Conservation (phyloP, 1,139 yeast genomes). For the Pichia sp. region DNA sequence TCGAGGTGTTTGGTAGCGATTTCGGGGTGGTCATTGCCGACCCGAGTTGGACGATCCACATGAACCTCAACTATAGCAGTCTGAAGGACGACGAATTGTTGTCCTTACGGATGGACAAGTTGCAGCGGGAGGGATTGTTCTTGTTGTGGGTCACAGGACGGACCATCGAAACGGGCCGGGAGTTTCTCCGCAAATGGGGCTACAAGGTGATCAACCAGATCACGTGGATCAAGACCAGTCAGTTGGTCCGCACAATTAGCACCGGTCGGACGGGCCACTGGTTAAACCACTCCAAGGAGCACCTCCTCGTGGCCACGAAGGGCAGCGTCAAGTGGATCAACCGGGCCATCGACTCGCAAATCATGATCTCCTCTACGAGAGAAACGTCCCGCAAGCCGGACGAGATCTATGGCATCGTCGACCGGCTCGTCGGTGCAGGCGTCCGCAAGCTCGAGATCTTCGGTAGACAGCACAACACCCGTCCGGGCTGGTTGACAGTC, state of each 20-base stretch:
- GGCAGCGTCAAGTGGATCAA: slow-evolving; percentile 78
- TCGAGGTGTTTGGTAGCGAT: slow-evolving; percentile 61
- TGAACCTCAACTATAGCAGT: slow-evolving; percentile 75
- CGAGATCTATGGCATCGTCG: slow-evolving; percentile 80
- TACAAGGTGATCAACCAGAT: slow-evolving; percentile 72
- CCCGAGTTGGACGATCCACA: slow-evolving; percentile 87
- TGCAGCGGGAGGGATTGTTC: slow-evolving; percentile 80
- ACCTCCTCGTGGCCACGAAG: slow-evolving; percentile 71
- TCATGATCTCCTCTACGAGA: slow-evolving; percentile 76
- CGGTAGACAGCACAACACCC: slow-evolving; percentile 78
- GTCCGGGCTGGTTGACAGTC: slow-evolving; percentile 88
- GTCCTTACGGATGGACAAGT: slow-evolving; percentile 56
- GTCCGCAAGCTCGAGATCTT: slow-evolving; percentile 81
- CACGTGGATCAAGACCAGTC: slow-evolving; percentile 89
- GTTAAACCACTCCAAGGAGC: slow-evolving; percentile 94
- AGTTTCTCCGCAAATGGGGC: slow-evolving; percentile 78
- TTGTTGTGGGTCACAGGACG: slow-evolving; percentile 94
- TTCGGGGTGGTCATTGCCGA: slow-evolving; percentile 87
- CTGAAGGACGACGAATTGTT: slow-evolving; percentile 70
- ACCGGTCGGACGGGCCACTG: slow-evolving; percentile 97
- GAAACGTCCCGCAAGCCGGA: slow-evolving; percentile 91
- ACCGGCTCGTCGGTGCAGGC: slow-evolving; percentile 57
- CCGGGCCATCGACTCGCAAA: slow-evolving; percentile 62
- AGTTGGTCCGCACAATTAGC: slow-evolving; percentile 79
- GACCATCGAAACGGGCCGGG: slow-evolving; percentile 81